Evolutionary conservation across 73 alveolate genomes (phyloP), one percentile per base, ranked within the genome.

Genomic region (Paramecium biaurelia): DNA sequence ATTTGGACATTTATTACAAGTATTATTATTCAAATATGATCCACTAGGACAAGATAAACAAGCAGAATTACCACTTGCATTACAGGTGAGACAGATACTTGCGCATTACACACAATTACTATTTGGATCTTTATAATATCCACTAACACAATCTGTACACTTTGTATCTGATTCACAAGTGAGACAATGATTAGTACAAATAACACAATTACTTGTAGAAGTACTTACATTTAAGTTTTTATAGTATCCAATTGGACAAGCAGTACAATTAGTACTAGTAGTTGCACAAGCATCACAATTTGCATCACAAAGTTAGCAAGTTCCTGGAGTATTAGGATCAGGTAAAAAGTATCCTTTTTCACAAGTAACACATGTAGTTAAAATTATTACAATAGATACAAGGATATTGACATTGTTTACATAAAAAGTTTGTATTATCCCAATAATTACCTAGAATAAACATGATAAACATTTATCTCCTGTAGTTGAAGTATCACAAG

Each of bases 261-360:
- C 24, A 35, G 92, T 76, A 74, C 92, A 76, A 38, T 32, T 35
- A 12, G 92, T 76, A 15, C 43, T 43, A 5, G 92, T 15, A 15
- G 42, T 74, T 35, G 10, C 41, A n/a, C 92, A 76, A 43, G 23
- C 6, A 76, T 76, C 41, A n/a, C 92, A 76, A 28, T 32, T 76
- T 2, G 92, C 28, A 76, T 76, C 92, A 76, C 92, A 76, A 15
- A 38, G 5, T 43, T 35, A 15, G 15, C 92, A 76, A 35, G 57
- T 8, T 8, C 38, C 45, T 53, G 68, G 68, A 21, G 30, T 53
- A 2, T 53, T 15, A 53, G 68, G 68, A 53, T 53, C 68, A 4
- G 68, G 30, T 53, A 53, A 53, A 34, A 53, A 53, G 21, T 53
- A 53, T 53, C 68, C 68, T 18, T 53, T 53, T 18, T 53, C 28